Conservation (phyloP, 2,329 filamentous ascomycete genomes). For the Fusarium sp. region DNA sequence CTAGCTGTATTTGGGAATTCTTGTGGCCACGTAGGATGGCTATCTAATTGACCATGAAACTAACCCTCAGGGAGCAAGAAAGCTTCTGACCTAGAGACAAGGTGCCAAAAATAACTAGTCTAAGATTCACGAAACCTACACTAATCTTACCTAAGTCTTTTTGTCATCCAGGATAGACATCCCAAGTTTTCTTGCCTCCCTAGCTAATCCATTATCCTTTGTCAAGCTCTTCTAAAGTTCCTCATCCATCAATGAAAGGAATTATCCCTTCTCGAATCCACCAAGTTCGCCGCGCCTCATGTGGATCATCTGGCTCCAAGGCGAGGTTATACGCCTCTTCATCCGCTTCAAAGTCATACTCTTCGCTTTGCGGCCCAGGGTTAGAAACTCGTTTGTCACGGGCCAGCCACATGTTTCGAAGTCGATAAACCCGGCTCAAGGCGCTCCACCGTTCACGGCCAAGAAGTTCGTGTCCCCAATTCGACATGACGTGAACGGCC, state of each 20-base stretch:
- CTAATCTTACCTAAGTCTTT: background rate
- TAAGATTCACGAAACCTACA: no score
- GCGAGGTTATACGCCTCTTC: background rate
- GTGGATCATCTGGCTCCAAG: background rate
- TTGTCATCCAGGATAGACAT: no score
- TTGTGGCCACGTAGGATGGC: background rate
- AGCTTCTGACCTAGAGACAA: no score
- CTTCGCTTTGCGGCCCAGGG: accelerated
- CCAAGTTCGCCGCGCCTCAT: background rate
- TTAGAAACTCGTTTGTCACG: background rate
- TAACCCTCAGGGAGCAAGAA: no score
- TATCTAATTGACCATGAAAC: background rate
- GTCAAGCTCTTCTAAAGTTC: accelerated
- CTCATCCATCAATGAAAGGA: background rate
- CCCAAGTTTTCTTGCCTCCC: no score
- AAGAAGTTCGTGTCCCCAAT: background rate
- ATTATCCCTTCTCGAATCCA: background rate
- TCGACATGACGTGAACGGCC: background rate
- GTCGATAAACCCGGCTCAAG: accelerated
- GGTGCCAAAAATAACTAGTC: no score
- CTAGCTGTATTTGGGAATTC: background rate
- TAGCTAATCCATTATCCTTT: accelerated
- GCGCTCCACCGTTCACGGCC: accelerated
- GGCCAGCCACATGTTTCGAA: background rate
- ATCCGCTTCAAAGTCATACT: background rate